phyloP scores from a whole-genome alignment of 73 alveolate species.

The Paramecium sonneborni region DNA sequence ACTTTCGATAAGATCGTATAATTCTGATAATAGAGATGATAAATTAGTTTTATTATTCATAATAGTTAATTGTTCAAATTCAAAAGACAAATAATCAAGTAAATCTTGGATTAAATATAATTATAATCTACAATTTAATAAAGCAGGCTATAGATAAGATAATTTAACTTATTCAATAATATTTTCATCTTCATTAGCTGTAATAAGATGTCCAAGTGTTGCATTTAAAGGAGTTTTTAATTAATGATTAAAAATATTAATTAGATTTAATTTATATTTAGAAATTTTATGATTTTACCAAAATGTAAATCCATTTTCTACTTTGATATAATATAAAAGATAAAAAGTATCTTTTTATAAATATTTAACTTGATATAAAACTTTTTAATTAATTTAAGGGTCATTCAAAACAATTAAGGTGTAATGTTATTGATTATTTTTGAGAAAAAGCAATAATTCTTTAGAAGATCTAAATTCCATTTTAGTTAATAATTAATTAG shows the following conservation, averaged over 20 bases:
- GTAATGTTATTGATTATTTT: background rate
- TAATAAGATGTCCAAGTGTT: background rate
- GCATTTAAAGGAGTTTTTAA: slow-evolving; percentile 27
- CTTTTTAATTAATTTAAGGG: background rate
- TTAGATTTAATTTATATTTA: background rate
- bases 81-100: background rate
- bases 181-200: background rate
- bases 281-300: background rate
- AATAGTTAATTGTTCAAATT: background rate
- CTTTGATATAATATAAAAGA: background rate
- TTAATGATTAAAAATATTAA: slow-evolving; percentile 33
- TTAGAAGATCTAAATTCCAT: background rate
- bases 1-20: background rate
- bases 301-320: background rate
- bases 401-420: background rate
- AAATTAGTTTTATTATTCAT: background rate
- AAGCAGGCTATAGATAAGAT: background rate
- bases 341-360: background rate
- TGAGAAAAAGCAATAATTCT: background rate
- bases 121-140: background rate
- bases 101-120: background rate
- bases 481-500: background rate
- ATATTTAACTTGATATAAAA: background rate
- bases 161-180: background rate
- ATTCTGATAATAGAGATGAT: background rate